Evolutionary conservation across 129 eudicot species (phyloP).

Genomic region (Oenanthe sinensis): DNA sequence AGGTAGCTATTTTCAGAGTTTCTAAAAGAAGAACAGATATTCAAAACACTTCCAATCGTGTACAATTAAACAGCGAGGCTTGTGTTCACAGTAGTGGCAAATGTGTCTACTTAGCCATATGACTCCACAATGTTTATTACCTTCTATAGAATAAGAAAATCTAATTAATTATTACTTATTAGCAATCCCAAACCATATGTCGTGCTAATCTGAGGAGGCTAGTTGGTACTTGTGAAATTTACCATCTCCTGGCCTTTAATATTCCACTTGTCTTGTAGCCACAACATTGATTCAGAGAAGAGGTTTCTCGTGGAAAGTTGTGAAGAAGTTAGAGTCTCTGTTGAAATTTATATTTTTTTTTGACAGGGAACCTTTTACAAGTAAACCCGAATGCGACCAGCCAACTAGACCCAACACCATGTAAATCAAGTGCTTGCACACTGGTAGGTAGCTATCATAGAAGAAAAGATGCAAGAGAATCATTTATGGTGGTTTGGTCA

Average conservation of each 20-base stretch:
- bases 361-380: not conserved
- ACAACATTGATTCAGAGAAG: not conserved
- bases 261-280: not conserved
- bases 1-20: not conserved
- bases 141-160: not conserved
- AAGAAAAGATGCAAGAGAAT: not conserved
- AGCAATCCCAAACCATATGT: not conserved
- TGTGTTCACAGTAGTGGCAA: not conserved
- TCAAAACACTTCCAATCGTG: not conserved
- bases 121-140: not conserved
- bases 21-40: not conserved
- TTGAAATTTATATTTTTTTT: not conserved
- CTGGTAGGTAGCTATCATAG: not conserved
- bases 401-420: no score
- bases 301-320: not conserved
- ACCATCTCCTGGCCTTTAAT: not conserved
- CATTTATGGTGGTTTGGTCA: not conserved
- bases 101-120: not conserved
- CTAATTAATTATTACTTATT: not conserved
- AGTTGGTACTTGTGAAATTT: not conserved
- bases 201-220: not conserved
- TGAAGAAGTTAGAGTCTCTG: not conserved
- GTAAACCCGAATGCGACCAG: no score
- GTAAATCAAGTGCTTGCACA: no score
- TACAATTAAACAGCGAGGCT: not conserved